Evolutionary conservation across 768 basidiomycete genomes (phyloP), one percentile per base, ranked within the genome.

Genomic region (Leucocoprinus leucothites): DNA sequence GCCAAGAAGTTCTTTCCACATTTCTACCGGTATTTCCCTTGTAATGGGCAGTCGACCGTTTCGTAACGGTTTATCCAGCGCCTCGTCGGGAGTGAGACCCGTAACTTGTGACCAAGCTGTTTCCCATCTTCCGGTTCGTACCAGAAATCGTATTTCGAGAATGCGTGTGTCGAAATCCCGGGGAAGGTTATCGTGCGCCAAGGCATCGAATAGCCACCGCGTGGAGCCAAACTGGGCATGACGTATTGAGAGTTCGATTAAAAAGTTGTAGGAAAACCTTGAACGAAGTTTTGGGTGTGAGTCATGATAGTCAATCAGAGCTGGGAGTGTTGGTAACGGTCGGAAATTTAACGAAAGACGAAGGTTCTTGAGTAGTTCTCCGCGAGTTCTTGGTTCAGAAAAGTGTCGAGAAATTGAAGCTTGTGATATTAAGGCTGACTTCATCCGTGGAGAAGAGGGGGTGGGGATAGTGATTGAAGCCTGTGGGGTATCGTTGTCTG

Each of bases 1-100:
- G 28, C 18, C 36, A 14, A 56, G 47, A 9, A 56, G 41, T 58
- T 89, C 86, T 42, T 82, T 56, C 86, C 85, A 88, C 48, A 89
- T 65, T 3, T 69, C 63, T 24, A 82, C 70, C 24, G 78, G 80
- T 28, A 76, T 68, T 13, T 61, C 53, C 14, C 41, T 42, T n/a
- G 22, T 26, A 13, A 48, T 26, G 22, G 53, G 40, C 7, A 43
- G 19, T 48, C 8, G 34, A 11, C 54, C 54, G 4, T 49, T 56
- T n/a, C 54, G 54, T 25, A 51, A 25, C 28, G 47, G 49, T 22
- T 58, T 50, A 36, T 58, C 48, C 49, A 44, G 41, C 18, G 35
- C 49, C 26, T 50, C 53, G n/a, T 58, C 48, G 40, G 57, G 40
- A 53, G 34, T 40, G 14, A 50, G 26, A 21, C 46, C 31, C 14